phyloP scores from a whole-genome alignment of 805 yeast genomes.

The Candida maesae region DNA sequence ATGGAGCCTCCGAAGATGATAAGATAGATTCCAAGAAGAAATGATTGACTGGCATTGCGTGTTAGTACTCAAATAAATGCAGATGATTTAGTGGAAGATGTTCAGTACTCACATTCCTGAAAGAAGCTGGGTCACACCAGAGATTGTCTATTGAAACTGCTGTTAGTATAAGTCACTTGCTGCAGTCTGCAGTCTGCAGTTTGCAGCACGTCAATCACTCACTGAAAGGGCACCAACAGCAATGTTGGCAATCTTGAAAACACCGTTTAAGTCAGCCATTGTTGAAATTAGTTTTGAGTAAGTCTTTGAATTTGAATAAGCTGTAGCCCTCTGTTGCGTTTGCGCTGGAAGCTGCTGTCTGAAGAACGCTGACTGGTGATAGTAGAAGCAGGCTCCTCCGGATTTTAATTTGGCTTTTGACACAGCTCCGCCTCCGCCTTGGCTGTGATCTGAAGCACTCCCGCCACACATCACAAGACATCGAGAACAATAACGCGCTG shows the following conservation, averaged over 20 bases:
- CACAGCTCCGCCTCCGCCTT: too few relatives aligned
- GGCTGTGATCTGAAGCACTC: too few relatives aligned
- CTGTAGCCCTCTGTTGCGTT: too few relatives aligned
- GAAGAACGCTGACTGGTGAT: background rate
- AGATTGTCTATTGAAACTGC: constrained; percentile 22
- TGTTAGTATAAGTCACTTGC: too few relatives aligned
- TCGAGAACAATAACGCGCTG: background rate
- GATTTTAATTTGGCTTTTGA: too few relatives aligned
- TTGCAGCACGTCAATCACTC: too few relatives aligned
- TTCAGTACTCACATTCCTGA: constrained; percentile 43
- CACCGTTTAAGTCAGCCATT: constrained; percentile 26
- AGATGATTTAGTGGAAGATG: too few relatives aligned
- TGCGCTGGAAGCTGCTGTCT: too few relatives aligned
- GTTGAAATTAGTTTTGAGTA: background rate
- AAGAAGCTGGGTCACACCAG: constrained; percentile 25
- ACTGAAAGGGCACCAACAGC: constrained; percentile 41
- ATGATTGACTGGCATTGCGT: constrained; percentile 29
- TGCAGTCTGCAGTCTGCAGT: too few relatives aligned
- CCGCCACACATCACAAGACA: too few relatives aligned
- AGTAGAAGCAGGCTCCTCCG: background rate
- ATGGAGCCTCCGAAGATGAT: constrained; percentile 51
- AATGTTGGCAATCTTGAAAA: constrained; percentile 43
- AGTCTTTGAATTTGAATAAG: too few relatives aligned
- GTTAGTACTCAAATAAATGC: too few relatives aligned
- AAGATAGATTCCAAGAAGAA: constrained; percentile 56